Evolutionary conservation across 1,139 yeast genomes (phyloP), one percentile per base, ranked within the genome.

Genomic region (Suhomyces wounanorum): DNA sequence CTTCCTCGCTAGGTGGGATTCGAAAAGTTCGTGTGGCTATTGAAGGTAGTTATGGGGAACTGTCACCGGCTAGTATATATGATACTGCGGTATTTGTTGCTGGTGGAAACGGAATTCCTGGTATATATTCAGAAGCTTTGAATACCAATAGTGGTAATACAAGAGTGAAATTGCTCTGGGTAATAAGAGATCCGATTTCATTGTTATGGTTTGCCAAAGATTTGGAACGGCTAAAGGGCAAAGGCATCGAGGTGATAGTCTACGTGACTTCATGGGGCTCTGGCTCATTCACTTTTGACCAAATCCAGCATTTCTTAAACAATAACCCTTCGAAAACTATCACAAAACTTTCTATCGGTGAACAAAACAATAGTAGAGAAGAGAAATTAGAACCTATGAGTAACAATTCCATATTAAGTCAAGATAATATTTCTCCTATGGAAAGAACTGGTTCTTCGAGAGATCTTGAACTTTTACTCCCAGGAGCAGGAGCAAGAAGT

Each of bases 1-100:
- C 83, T 0, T 63, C 65, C 41, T 61, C 66, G 9, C 57, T 79
- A 11, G 65, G 66, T 49, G 61, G 66, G 17, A 59, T 63, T 42
- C 52, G 64, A 21, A 52, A 45, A 11, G 52, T 65, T 30, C 47
- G 65, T 16, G 67, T 65, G 16, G 60, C 62, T 8, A 58, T 64
- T 5, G 69, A 65, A 37, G 69, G 69, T 0, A 61, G 67, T 0
- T 65, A 65, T 39, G 69, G 69, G 1, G 64, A 59, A 18, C 40
- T 55, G 1, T 56, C 64, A 1, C 56, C 62, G 1, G 65, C 66
- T 6, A 40, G 47, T 23, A 52, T 51, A 21, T 63, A 61, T 48
- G 61, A 60, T 18, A 57, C 52, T 35, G 65, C 64, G 0, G 65
- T 63, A 3, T 64, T 63, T 33, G 53, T 65, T n/a, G 67, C 68